Conservation (phyloP, 1,284 basidiomycete genomes). For the Vanrija pseudolonga region DNA sequence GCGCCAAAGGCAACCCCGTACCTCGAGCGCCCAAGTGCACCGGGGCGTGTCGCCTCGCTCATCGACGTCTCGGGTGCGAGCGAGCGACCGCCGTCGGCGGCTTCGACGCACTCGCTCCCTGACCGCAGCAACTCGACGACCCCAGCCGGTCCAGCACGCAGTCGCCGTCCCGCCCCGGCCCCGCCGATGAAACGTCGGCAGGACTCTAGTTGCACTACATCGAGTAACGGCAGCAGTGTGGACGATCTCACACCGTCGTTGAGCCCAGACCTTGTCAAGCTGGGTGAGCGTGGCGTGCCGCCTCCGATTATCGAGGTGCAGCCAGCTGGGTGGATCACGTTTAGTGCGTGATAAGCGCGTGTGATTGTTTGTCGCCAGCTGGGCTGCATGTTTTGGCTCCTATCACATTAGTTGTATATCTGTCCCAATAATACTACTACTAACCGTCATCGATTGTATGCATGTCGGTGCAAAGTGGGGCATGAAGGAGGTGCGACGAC, state of each 20-base stretch:
- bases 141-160: conserved; percentile 1
- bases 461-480: no score
- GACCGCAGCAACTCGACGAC: conserved; percentile 9
- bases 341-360: conserved; percentile 9
- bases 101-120: not conserved
- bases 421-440: no score
- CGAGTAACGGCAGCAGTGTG: not conserved
- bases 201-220: conserved; percentile 2
- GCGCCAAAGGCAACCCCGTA: not conserved
- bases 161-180: conserved; percentile 29
- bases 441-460: no score
- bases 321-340: conserved; percentile 35
- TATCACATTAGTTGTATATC: no score
- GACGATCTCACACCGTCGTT: not conserved
- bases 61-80: conserved; percentile 37
- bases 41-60: conserved; percentile 36
- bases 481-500: no score
- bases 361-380: no score
- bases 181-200: conserved; percentile 28
- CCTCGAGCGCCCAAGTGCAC: conserved; percentile 24
- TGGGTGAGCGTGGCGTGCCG: conserved; percentile 32
- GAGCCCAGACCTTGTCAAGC: conserved; percentile 22
- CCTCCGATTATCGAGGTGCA: conserved; percentile 39
- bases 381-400: no score
- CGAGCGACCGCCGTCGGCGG: not conserved